phyloP scores from a whole-genome alignment of 2,329 filamentous ascomycete species.

The Cyphellophora europaea region DNA sequence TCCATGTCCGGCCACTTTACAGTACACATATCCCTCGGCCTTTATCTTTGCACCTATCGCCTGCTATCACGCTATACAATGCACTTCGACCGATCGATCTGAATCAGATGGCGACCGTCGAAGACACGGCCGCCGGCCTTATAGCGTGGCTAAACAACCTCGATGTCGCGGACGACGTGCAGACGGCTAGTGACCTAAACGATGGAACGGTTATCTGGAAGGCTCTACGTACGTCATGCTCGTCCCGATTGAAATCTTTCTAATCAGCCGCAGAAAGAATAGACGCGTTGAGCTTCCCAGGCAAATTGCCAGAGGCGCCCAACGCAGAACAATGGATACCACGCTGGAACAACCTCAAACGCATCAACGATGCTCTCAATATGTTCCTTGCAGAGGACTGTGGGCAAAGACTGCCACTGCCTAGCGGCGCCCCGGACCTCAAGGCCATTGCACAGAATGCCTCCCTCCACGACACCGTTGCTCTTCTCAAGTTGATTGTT shows the following conservation, averaged over 20 bases:
- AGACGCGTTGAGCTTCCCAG: slow-evolving; percentile 37
- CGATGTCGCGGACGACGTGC: slow-evolving; percentile 15
- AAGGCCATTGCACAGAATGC: slow-evolving; percentile 36
- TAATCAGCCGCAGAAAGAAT: slow-evolving; percentile 33
- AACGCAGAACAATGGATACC: slow-evolving; percentile 36
- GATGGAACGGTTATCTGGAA: slow-evolving; percentile 39
- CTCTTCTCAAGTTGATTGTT: slow-evolving; percentile 55
- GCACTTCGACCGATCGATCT: no score
- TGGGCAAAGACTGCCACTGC: slow-evolving; percentile 31
- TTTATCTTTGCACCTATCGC: no score
- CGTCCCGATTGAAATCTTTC: slow-evolving; percentile 6
- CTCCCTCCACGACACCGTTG: slow-evolving; percentile 33
- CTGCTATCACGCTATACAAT: no score
- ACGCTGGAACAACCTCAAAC: slow-evolving; percentile 40
- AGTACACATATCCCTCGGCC: no score
- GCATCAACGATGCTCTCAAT: slow-evolving; percentile 35
- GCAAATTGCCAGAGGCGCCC: slow-evolving; percentile 35
- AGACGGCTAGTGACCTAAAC: slow-evolving; percentile 27
- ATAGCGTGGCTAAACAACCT: slow-evolving; percentile 34
- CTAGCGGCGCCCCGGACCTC: slow-evolving; percentile 35
- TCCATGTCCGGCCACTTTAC: no score
- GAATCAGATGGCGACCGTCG: slow-evolving; percentile 37
- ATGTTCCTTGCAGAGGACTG: slow-evolving; percentile 37
- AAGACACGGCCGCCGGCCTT: slow-evolving; percentile 34
- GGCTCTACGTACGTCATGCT: slow-evolving; percentile 23